These are phyloP conservation scores for Nemania bipapillata DNA, from an alignment of 2,329 filamentous ascomycete species.

Conservation along the genomic window DNA sequence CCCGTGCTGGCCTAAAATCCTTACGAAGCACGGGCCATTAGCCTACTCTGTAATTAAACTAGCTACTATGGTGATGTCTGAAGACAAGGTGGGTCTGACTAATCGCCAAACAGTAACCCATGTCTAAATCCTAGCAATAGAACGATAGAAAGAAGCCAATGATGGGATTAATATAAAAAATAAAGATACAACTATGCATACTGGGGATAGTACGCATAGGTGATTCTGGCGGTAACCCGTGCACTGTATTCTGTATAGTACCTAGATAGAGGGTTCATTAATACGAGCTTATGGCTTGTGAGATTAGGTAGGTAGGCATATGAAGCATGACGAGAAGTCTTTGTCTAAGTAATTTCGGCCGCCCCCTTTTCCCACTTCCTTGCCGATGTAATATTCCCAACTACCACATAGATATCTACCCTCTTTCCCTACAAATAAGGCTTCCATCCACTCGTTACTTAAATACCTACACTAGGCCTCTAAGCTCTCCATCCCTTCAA, in stretches of 20 bases:
- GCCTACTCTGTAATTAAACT: no score
- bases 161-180: no score
- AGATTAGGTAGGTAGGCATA: background rate
- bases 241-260: background rate
- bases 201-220: background rate
- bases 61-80: no score
- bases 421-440: background rate
- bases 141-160: no score
- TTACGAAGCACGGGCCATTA: no score
- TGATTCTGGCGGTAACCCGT: background rate
- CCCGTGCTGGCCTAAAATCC: no score
- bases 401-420: background rate
- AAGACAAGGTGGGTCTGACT: no score
- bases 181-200: background rate
- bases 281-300: background rate
- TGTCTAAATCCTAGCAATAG: no score
- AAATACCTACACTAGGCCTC: conserved; percentile 5
- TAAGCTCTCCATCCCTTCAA: background rate
- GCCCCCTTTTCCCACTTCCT: conserved; percentile 9
- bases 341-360: conserved; percentile 6
- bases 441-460: conserved; percentile 6
- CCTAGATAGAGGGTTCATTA: background rate
- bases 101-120: no score
- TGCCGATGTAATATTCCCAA: background rate
- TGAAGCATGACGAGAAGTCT: no score